phyloP scores from a whole-genome alignment of 805 yeast species.

The Isabelozyma rhagii region DNA sequence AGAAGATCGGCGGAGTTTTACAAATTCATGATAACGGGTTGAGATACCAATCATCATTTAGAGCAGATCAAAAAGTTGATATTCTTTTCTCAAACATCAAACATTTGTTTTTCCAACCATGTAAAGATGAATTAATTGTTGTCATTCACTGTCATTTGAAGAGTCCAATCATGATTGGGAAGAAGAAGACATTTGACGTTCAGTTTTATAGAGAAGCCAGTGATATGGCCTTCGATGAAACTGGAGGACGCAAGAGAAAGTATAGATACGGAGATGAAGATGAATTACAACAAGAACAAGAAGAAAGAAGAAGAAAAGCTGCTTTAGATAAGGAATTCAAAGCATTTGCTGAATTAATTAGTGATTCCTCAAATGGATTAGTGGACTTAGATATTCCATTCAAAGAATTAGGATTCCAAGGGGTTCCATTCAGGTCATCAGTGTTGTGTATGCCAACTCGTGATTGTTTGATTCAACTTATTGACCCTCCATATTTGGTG shows the following conservation, averaged over 20 bases:
- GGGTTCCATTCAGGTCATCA: conserved; percentile 94
- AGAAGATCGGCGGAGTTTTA: conserved; percentile 85
- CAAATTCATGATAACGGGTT: conserved; percentile 96
- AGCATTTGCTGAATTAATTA: conserved; percentile 82
- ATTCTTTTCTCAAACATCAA: conserved; percentile 86
- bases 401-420: conserved; percentile 93
- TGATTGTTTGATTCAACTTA: conserved; percentile 89
- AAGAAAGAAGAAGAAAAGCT: conserved; percentile 89
- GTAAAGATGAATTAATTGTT: conserved; percentile 90
- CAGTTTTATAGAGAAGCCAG: conserved; percentile 97
- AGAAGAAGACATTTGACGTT: conserved; percentile 90
- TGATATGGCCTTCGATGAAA: conserved; percentile 94
- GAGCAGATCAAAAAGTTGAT: conserved; percentile 84
- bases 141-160: conserved; percentile 90
- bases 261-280: conserved; percentile 96
- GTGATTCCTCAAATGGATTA: conserved; percentile 80
- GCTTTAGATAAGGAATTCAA: conserved; percentile 89
- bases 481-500: conserved; percentile 93
- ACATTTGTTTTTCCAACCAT: conserved; percentile 93
- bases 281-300: conserved; percentile 97
- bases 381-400: conserved; percentile 91
- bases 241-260: conserved; percentile 87
- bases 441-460: conserved; percentile 96
- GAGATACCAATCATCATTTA: conserved; percentile 82
- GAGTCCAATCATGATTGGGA: conserved; percentile 92